Evolutionary conservation across 345 rosid species (phyloP).

Genomic region (Heritiera fomes): DNA sequence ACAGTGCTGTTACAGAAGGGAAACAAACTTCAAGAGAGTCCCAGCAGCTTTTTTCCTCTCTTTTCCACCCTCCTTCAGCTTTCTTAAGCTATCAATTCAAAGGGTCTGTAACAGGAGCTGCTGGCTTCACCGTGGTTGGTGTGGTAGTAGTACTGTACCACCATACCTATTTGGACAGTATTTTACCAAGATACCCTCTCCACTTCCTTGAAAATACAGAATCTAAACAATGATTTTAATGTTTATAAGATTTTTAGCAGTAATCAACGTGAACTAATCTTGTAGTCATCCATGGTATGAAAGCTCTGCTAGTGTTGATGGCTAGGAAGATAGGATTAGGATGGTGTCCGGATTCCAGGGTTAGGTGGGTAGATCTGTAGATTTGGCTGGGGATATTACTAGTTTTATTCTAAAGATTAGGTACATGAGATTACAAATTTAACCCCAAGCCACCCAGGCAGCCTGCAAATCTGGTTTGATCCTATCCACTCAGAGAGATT

Average conservation of each 20-base stretch:
- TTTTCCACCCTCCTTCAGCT: background rate
- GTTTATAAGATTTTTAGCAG: background rate
- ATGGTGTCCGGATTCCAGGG: conserved; percentile 9
- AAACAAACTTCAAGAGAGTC: conserved; percentile 19
- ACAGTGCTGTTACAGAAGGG: conserved; percentile 9
- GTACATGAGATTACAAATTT: background rate
- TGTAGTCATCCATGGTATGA: background rate
- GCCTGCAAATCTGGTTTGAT: background rate
- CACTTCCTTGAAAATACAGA: background rate
- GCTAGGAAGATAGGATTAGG: background rate
- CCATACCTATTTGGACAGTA: too few relatives aligned
- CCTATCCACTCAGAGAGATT: background rate
- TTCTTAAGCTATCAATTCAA: background rate
- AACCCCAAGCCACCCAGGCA: background rate
- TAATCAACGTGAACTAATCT: background rate
- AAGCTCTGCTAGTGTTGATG: background rate
- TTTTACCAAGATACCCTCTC: conserved; percentile 9
- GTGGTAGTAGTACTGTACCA: too few relatives aligned
- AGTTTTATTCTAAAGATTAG: background rate
- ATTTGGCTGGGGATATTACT: conserved; percentile 1
- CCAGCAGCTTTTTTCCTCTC: background rate
- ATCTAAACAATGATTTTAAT: background rate
- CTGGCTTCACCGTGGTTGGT: background rate
- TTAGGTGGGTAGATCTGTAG: conserved; percentile 10
- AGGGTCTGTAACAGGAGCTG: background rate